Conservation (phyloP, 1,284 basidiomycete species). For the Cutaneotrichosporon daszewskae region DNA sequence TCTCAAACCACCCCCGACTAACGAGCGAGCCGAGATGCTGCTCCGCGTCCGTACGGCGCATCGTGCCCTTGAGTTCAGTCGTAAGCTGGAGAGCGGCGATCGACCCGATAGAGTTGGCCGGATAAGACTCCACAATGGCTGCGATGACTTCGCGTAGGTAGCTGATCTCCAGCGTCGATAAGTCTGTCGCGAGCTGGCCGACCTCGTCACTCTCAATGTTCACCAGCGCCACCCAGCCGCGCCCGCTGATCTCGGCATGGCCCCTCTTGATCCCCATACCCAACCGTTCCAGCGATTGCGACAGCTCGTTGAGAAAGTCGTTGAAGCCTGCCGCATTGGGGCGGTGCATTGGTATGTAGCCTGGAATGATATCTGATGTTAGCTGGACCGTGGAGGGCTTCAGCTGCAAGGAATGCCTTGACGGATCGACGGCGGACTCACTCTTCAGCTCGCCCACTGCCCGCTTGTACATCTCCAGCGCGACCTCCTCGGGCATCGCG, state of each 20-base stretch:
- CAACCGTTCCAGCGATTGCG: slow-evolving; percentile 26
- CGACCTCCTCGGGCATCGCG: slow-evolving; percentile 29
- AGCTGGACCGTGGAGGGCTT: not conserved
- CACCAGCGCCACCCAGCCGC: slow-evolving; percentile 28
- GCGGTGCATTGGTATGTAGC: slow-evolving; percentile 24
- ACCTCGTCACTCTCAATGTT: slow-evolving; percentile 35
- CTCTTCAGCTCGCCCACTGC: slow-evolving; percentile 27
- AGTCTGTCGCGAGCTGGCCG: slow-evolving; percentile 34
- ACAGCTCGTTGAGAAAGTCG: slow-evolving; percentile 30
- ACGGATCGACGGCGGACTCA: slow-evolving; percentile 5
- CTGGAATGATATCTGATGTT: slow-evolving; percentile 21
- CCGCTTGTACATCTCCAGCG: slow-evolving; percentile 40
- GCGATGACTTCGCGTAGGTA: slow-evolving; percentile 37
- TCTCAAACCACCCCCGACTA: slow-evolving; percentile 36
- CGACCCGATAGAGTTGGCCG: slow-evolving; percentile 39
- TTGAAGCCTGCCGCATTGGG: slow-evolving; percentile 20
- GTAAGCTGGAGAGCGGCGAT: slow-evolving; percentile 26
- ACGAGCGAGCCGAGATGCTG: slow-evolving; percentile 30
- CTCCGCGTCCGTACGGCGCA: slow-evolving; percentile 30
- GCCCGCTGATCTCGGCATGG: slow-evolving; percentile 32
- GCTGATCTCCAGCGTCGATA: slow-evolving; percentile 36
- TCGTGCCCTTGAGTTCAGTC: slow-evolving; percentile 16
- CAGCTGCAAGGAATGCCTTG: too few species aligned
- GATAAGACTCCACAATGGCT: slow-evolving; percentile 39
- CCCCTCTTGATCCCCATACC: slow-evolving; percentile 29